Percentiles rank a stretch among this genome's conserved stretches.
phyloP scores from a whole-genome alignment of 1,139 yeast genomes.

The Yamadazyma siamensis region DNA sequence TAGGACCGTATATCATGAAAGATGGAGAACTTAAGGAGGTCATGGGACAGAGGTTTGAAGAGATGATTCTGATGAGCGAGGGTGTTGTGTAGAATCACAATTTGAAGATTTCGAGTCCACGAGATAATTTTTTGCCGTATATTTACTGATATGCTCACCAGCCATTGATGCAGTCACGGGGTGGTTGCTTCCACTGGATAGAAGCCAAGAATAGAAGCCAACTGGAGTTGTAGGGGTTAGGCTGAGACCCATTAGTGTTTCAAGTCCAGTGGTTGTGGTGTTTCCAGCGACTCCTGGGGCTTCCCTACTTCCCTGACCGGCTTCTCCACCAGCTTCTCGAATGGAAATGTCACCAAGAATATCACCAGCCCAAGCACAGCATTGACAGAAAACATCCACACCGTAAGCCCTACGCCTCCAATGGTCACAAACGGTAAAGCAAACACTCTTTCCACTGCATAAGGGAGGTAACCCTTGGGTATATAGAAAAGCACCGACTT shows the following conservation, averaged over 20 bases:
- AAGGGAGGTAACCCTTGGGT: slow-evolving; percentile 58
- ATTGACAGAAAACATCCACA: slow-evolving; percentile 46
- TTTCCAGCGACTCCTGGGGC: slow-evolving; percentile 1
- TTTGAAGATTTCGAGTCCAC: too few relatives aligned
- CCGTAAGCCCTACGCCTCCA: slow-evolving; percentile 52
- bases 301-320: slow-evolving; percentile 19
- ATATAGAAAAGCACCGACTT: slow-evolving; percentile 58
- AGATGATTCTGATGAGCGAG: background rate
- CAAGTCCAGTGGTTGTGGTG: too few relatives aligned
- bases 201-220: too few relatives aligned
- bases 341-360: slow-evolving; percentile 28
- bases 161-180: too few relatives aligned
- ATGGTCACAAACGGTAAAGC: slow-evolving; percentile 59
- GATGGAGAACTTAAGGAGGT: slow-evolving; percentile 18
- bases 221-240: too few relatives aligned
- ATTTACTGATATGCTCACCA: too few relatives aligned
- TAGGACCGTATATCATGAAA: slow-evolving; percentile 22
- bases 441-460: slow-evolving; percentile 51
- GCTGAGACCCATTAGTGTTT: too few relatives aligned
- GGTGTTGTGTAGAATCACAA: too few relatives aligned
- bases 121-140: too few relatives aligned
- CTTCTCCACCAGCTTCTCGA: slow-evolving; percentile 19
- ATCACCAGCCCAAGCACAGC: slow-evolving; percentile 26
- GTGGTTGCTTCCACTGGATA: too few relatives aligned
- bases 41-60: slow-evolving; percentile 21